These are phyloP conservation scores for Epichloe sp. DNA, from an alignment of 2,329 filamentous ascomycete species.

Conservation along the genomic window DNA sequence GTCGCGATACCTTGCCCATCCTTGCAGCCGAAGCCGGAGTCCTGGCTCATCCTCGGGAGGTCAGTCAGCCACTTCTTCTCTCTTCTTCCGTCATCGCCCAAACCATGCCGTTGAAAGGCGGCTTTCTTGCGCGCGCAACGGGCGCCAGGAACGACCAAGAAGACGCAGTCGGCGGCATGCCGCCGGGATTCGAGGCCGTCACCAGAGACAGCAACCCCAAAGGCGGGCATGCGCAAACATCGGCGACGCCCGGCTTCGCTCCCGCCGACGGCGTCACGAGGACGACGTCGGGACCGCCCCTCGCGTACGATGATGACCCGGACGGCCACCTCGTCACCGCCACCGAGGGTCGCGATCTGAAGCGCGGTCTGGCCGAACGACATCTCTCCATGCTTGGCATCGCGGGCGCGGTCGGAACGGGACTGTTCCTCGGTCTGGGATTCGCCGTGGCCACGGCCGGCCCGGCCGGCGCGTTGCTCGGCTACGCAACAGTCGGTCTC, in stretches of 20 bases:
- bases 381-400: slow-evolving; percentile 51
- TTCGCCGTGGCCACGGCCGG: slow-evolving; percentile 37
- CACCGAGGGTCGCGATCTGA: slow-evolving; percentile 35
- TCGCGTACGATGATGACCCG: slow-evolving; percentile 3
- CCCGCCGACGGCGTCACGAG: not conserved
- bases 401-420: slow-evolving; percentile 47
- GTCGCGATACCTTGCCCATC: no score
- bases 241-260: not conserved
- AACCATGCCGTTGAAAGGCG: no score
- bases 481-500: slow-evolving; percentile 41
- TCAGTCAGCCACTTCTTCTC: no score
- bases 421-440: slow-evolving; percentile 46
- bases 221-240: not conserved
- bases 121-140: no score
- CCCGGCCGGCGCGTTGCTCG: slow-evolving; percentile 33
- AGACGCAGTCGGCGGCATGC: no score
- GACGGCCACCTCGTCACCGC: slow-evolving; percentile 32
- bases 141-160: no score
- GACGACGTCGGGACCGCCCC: slow-evolving; percentile 1
- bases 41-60: no score
- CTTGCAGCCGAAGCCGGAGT: no score
- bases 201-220: not conserved
- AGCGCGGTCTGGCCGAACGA: slow-evolving; percentile 23
- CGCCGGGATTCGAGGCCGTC: no score
- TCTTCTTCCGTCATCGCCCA: no score